Evolutionary conservation across 2,329 filamentous ascomycete genomes (phyloP).

Genomic region (Tolypocladium sp.): DNA sequence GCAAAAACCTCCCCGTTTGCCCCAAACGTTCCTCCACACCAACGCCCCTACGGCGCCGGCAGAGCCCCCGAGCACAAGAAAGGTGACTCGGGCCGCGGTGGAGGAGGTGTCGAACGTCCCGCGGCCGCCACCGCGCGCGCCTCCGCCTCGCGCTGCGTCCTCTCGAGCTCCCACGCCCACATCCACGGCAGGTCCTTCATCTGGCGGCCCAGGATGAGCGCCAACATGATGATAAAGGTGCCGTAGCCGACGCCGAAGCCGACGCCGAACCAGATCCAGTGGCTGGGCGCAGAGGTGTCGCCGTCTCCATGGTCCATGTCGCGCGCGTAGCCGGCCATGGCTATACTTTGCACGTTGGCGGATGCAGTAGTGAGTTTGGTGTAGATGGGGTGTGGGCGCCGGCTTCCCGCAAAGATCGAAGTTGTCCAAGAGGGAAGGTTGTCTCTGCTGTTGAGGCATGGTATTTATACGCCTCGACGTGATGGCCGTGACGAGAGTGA

Average conservation of each 20-base stretch:
- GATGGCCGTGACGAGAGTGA: background rate
- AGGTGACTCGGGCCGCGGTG: background rate
- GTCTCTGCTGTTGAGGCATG: background rate
- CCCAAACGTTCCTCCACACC: background rate
- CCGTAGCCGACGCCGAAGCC: conserved; percentile 2
- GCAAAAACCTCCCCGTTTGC: background rate
- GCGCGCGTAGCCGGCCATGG: background rate
- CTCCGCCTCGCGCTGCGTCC: background rate
- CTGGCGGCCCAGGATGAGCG: conserved; percentile 1
- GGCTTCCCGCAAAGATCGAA: background rate
- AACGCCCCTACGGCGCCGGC: background rate
- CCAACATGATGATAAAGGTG: background rate
- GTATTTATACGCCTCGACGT: background rate
- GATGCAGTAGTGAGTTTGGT: background rate
- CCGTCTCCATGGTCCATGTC: background rate
- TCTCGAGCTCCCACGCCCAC: conserved; percentile 1
- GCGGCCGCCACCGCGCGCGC: background rate
- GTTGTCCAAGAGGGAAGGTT: background rate
- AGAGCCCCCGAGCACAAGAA: background rate
- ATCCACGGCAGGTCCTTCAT: conserved; percentile 3
- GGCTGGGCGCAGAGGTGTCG: background rate
- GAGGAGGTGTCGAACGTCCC: background rate
- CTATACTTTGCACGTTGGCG: background rate
- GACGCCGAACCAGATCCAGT: background rate
- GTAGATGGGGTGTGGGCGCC: background rate